Evolutionary conservation across 768 basidiomycete species (phyloP).

Genomic region (Kwoniella sp.): DNA sequence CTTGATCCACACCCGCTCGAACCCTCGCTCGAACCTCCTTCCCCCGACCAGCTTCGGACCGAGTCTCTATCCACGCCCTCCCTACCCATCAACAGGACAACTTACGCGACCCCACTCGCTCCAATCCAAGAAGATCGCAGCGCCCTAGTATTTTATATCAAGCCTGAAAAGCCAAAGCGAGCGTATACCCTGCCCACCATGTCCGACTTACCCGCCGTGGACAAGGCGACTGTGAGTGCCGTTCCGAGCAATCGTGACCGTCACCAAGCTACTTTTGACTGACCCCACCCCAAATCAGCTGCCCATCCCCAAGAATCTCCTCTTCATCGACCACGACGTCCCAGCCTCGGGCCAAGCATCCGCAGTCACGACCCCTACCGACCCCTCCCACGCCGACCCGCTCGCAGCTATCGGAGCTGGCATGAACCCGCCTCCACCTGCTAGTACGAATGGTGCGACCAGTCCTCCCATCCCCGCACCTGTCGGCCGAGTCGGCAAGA

Average conservation of each 20-base stretch:
- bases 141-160: background rate
- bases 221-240: constrained; percentile 26
- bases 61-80: constrained; percentile 7
- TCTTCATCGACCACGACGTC: constrained; percentile 55
- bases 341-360: constrained; percentile 38
- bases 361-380: constrained; percentile 34
- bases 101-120: background rate
- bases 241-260: too few species aligned
- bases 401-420: constrained; percentile 28
- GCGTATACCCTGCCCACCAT: constrained; percentile 23
- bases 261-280: background rate
- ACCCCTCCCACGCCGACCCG: constrained; percentile 27
- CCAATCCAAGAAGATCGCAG: background rate
- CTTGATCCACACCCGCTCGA: constrained; percentile 28
- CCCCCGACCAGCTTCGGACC: constrained; percentile 23
- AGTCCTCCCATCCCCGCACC: background rate
- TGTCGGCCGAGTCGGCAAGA: constrained; percentile 28
- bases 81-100: background rate
- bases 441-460: constrained; percentile 16
- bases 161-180: constrained; percentile 8
- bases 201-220: constrained; percentile 2
- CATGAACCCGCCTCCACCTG: constrained; percentile 12
- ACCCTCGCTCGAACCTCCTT: constrained; percentile 22
- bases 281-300: constrained; percentile 37
- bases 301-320: constrained; percentile 52